Conservation (phyloP, 495 filamentous ascomycete genomes). For the Corynascus novoguineensis region DNA sequence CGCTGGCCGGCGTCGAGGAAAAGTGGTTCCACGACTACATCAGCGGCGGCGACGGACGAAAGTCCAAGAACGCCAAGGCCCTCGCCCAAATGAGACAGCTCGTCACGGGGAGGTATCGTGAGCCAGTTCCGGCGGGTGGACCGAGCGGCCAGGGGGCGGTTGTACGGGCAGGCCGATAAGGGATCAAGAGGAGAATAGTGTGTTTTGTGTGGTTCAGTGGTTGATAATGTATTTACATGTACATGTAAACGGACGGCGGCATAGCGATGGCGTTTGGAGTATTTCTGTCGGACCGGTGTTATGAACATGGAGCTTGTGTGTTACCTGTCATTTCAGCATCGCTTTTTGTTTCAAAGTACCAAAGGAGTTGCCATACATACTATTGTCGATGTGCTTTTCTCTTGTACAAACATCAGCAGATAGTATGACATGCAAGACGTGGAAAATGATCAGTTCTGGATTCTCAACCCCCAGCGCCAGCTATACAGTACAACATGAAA, state of each 20-base stretch:
- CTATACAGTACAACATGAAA: neutral
- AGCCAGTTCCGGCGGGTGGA: conserved; percentile 6
- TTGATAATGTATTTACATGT: neutral
- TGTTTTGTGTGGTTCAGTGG: neutral
- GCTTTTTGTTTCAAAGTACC: too few relatives aligned
- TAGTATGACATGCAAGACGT: too few relatives aligned
- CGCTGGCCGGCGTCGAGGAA: conserved; percentile 63
- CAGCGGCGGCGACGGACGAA: conserved; percentile 54
- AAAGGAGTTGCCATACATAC: too few relatives aligned
- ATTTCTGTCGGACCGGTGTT: neutral
- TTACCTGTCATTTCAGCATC: too few relatives aligned
- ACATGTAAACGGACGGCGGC: neutral
- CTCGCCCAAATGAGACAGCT: conserved; percentile 64
- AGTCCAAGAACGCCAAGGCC: conserved; percentile 58
- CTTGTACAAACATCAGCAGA: too few relatives aligned
- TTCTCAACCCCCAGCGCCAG: too few relatives aligned
- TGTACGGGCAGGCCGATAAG: conserved; percentile 1
- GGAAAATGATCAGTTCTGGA: too few relatives aligned
- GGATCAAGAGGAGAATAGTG: neutral
- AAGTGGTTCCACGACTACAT: conserved; percentile 65
- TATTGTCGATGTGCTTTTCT: too few relatives aligned
- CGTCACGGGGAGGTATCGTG: conserved; percentile 24
- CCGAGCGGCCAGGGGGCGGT: neutral
- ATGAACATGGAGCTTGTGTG: too few relatives aligned
- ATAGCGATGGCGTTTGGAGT: conserved; percentile 16